Evolutionary conservation across 305 asterid genomes (phyloP).

Genomic region (Fraxinus paxiana): DNA sequence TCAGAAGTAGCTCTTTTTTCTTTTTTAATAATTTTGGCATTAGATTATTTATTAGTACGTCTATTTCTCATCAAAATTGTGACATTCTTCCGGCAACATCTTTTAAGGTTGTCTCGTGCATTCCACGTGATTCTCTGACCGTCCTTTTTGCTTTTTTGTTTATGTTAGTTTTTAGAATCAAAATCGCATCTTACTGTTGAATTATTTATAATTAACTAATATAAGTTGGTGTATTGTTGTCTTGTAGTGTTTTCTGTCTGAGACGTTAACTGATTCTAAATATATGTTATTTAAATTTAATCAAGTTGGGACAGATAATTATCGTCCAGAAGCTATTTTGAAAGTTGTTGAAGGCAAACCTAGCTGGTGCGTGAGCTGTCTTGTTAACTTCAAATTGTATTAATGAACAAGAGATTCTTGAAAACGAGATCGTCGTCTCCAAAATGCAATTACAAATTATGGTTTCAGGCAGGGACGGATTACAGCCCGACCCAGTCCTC

Average conservation of each 20-base stretch:
- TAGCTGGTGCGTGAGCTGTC: not conserved
- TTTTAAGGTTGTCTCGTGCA: not conserved
- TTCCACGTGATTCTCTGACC: constrained; percentile 23
- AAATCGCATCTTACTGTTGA: constrained; percentile 18
- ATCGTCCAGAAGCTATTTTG: not conserved
- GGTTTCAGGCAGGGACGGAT: not conserved
- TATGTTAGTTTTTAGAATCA: not conserved
- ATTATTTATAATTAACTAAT: not conserved
- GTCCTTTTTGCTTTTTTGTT: not conserved
- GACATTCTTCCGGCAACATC: not conserved
- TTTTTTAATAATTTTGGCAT: not conserved
- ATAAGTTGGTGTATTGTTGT: constrained; percentile 15
- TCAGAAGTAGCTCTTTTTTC: not conserved
- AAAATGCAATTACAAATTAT: too few species aligned
- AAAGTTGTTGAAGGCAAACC: not conserved
- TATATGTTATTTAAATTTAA: not conserved
- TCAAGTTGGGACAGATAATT: not conserved
- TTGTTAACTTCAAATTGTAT: not conserved
- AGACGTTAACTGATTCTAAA: not conserved
- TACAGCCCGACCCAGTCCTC: too few species aligned
- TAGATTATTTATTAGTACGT: not conserved
- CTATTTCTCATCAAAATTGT: not conserved
- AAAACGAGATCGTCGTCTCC: not conserved
- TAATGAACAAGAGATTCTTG: too few species aligned
- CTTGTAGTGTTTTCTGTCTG: not conserved